Conservation (phyloP, 139 green algal genomes). For the Tetraselmis chui region DNA sequence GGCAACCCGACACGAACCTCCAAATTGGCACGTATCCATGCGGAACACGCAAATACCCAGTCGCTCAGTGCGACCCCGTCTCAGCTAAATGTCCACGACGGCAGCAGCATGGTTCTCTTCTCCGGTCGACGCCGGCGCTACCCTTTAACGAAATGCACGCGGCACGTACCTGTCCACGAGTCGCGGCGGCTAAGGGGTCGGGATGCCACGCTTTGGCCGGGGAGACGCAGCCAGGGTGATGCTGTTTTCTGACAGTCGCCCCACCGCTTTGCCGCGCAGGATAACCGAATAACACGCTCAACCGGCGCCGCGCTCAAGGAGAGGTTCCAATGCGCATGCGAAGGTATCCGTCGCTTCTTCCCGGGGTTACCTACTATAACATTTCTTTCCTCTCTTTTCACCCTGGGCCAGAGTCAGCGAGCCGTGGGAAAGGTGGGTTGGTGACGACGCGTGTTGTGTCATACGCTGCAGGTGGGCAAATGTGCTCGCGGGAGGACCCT, state of each 20-base stretch:
- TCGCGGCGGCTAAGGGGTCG: neutral
- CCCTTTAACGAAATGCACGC: neutral
- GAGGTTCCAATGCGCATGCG: neutral
- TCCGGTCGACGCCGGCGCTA: too few species aligned
- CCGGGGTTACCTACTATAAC: too few species aligned
- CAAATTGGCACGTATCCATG: too few species aligned
- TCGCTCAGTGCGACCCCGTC: neutral
- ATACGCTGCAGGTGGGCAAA: slow-evolving; percentile 21
- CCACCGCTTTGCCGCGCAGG: neutral
- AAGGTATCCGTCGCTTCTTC: neutral
- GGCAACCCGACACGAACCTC: too few species aligned
- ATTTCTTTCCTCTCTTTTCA: too few species aligned
- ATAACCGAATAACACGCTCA: neutral
- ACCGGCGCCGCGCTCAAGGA: neutral
- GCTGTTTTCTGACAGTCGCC: neutral
- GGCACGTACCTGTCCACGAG: neutral
- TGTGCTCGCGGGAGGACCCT: slow-evolving; percentile 42
- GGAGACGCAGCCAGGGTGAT: neutral
- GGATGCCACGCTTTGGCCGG: neutral
- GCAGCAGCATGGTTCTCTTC: neutral
- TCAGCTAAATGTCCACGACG: neutral
- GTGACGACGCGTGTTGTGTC: too few species aligned
- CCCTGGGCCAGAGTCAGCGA: too few species aligned
- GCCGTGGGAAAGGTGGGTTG: too few species aligned
- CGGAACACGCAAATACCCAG: neutral